These are phyloP conservation scores for Capronia epimyces DNA, from an alignment of 2,329 filamentous ascomycete genomes.

Conservation along the genomic window DNA sequence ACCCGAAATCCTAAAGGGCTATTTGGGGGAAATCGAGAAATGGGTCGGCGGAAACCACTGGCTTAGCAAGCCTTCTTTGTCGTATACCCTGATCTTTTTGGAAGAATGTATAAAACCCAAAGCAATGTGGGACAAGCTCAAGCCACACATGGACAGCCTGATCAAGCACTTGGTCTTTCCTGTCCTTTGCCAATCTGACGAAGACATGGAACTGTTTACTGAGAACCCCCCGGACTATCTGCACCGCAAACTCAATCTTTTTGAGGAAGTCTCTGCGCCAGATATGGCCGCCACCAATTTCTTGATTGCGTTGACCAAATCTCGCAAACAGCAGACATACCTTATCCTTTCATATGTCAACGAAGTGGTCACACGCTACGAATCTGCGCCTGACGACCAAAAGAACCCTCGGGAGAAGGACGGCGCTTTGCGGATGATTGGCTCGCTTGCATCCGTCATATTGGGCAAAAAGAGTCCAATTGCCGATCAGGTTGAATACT, in stretches of 20 bases:
- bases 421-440: constrained; percentile 93
- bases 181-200: constrained; percentile 82
- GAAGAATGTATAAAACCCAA: constrained; percentile 98
- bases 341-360: constrained; percentile 94
- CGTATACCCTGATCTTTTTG: constrained; percentile 88
- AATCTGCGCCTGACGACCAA: constrained; percentile 72
- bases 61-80: constrained; percentile 90
- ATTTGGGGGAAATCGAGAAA: constrained; percentile 89
- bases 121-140: constrained; percentile 90
- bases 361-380: constrained; percentile 87
- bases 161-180: constrained; percentile 95
- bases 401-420: constrained; percentile 96
- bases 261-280: constrained; percentile 91
- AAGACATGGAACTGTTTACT: constrained; percentile 90
- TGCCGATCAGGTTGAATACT: constrained; percentile 95
- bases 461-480: constrained; percentile 98
- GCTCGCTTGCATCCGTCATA: constrained; percentile 86
- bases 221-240: constrained; percentile 94
- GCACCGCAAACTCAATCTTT: constrained; percentile 95
- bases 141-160: constrained; percentile 86
- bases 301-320: constrained; percentile 88
- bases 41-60: constrained; percentile 93
- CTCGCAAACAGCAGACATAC: constrained; percentile 90
- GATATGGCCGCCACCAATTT: constrained; percentile 97
- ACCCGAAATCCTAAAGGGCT: constrained; percentile 91